Percentiles rank a stretch among this genome's conserved stretches.
These are phyloP conservation scores for Neurospora sp. DNA, from an alignment of 495 filamentous ascomycete species.

Conservation along the genomic window DNA sequence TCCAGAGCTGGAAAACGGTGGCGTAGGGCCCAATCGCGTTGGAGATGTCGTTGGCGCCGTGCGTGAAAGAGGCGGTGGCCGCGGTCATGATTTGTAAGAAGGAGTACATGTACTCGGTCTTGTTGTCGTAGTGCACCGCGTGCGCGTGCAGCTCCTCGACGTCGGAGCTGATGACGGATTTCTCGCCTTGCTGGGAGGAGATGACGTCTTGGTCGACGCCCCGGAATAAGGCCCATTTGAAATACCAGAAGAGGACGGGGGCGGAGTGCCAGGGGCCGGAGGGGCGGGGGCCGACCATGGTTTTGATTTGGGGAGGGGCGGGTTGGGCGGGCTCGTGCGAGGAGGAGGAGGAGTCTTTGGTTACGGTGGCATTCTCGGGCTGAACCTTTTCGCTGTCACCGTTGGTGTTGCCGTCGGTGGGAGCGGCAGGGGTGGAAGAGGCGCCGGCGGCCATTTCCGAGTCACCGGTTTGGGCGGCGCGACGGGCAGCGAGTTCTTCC, in stretches of 20 bases:
- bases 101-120: slow-evolving; percentile 64
- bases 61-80: slow-evolving; percentile 61
- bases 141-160: slow-evolving; percentile 48
- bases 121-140: slow-evolving; percentile 59
- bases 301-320: slow-evolving; percentile 1
- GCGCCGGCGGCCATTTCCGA: neutral
- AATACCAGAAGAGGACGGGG: slow-evolving; percentile 31
- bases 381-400: neutral
- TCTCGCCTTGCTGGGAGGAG: slow-evolving; percentile 22
- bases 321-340: neutral
- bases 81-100: slow-evolving; percentile 67
- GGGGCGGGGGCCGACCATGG: slow-evolving; percentile 25
- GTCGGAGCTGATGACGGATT: slow-evolving; percentile 29
- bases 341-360: neutral
- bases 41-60: slow-evolving; percentile 69
- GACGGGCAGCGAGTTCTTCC: slow-evolving; percentile 35
- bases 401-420: neutral
- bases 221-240: slow-evolving; percentile 41
- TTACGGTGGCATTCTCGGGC: neutral
- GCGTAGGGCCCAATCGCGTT: slow-evolving; percentile 68
- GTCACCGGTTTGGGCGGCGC: slow-evolving; percentile 13
- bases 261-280: slow-evolving; percentile 26
- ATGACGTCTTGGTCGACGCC: slow-evolving; percentile 54
- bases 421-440: neutral
- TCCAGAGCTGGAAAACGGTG: slow-evolving; percentile 58